phyloP scores from a whole-genome alignment of 495 filamentous ascomycete genomes.

The Xylaria sp. region DNA sequence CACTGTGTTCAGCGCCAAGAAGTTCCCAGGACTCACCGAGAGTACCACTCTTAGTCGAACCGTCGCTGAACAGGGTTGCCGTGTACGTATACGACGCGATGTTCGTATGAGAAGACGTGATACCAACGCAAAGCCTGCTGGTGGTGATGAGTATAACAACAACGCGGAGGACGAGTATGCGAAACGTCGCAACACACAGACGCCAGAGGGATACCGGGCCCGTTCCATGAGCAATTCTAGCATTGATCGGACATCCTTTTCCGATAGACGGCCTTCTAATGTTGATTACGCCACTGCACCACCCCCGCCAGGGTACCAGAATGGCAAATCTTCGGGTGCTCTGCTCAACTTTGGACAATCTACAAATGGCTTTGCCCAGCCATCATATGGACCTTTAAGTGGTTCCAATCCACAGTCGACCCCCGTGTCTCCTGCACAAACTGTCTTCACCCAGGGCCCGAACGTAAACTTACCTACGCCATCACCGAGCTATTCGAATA shows the following conservation, averaged over 20 bases:
- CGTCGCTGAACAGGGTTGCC: slow-evolving; percentile 96
- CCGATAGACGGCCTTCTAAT: slow-evolving; percentile 61
- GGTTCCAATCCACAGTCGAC: slow-evolving; percentile 38
- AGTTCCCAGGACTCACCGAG: slow-evolving; percentile 93
- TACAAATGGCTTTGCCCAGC: slow-evolving; percentile 35
- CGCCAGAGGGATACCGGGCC: slow-evolving; percentile 70
- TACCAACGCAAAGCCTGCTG: slow-evolving; percentile 76
- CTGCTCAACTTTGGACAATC: slow-evolving; percentile 43
- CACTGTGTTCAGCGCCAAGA: slow-evolving; percentile 95
- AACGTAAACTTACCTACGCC: slow-evolving; percentile 34
- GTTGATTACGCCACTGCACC: slow-evolving; percentile 61
- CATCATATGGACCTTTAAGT: slow-evolving; percentile 34
- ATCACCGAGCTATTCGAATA: slow-evolving; percentile 33
- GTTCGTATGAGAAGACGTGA: slow-evolving; percentile 94
- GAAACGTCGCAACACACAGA: slow-evolving; percentile 64
- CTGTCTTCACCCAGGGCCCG: slow-evolving; percentile 34
- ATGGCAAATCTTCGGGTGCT: slow-evolving; percentile 44
- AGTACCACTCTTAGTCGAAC: slow-evolving; percentile 88
- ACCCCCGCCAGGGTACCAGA: slow-evolving; percentile 47
- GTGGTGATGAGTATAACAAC: slow-evolving; percentile 69
- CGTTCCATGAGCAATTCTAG: slow-evolving; percentile 80
- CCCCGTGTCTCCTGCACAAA: slow-evolving; percentile 39
- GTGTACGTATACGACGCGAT: slow-evolving; percentile 94
- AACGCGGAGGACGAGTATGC: slow-evolving; percentile 69
- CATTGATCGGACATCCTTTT: slow-evolving; percentile 56